Evolutionary conservation across 2,329 filamentous ascomycete species (phyloP).

Genomic region (Colletotrichum shisoi): DNA sequence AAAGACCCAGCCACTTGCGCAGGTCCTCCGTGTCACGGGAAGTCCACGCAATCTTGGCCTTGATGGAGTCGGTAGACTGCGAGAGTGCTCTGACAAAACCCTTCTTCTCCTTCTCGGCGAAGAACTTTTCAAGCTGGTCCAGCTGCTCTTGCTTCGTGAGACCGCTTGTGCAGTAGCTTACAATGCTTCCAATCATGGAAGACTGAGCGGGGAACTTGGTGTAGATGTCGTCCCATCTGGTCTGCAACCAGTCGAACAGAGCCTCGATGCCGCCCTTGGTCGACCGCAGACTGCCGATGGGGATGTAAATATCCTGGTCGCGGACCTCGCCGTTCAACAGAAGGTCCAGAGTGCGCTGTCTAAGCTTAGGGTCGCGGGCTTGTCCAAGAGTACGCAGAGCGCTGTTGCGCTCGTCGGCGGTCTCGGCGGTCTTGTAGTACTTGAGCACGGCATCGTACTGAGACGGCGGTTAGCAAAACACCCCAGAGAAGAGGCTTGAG

Average conservation of each 20-base stretch:
- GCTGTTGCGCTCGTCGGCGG: slow-evolving; percentile 83
- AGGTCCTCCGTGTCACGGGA: slow-evolving; percentile 80
- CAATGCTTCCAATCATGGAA: slow-evolving; percentile 84
- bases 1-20: slow-evolving; percentile 56
- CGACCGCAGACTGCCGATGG: slow-evolving; percentile 77
- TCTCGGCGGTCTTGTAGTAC: slow-evolving; percentile 55
- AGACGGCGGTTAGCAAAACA: slow-evolving; percentile 32
- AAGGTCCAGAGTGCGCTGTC: slow-evolving; percentile 79
- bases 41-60: slow-evolving; percentile 84
- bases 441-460: slow-evolving; percentile 79
- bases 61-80: slow-evolving; percentile 86
- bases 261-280: slow-evolving; percentile 81
- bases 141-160: slow-evolving; percentile 82
- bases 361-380: slow-evolving; percentile 78
- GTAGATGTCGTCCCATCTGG: slow-evolving; percentile 86
- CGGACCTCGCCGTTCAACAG: slow-evolving; percentile 83
- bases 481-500: neutral
- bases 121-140: slow-evolving; percentile 80
- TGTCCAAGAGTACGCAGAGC: slow-evolving; percentile 84
- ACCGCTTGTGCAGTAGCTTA: slow-evolving; percentile 80
- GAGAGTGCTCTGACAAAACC: slow-evolving; percentile 86
- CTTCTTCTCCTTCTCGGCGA: slow-evolving; percentile 79
- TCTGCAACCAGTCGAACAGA: slow-evolving; percentile 82
- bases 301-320: slow-evolving; percentile 93
- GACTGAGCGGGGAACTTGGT: slow-evolving; percentile 85